Evolutionary conservation across 805 yeast genomes (phyloP).

Genomic region (Starmerella floris): DNA sequence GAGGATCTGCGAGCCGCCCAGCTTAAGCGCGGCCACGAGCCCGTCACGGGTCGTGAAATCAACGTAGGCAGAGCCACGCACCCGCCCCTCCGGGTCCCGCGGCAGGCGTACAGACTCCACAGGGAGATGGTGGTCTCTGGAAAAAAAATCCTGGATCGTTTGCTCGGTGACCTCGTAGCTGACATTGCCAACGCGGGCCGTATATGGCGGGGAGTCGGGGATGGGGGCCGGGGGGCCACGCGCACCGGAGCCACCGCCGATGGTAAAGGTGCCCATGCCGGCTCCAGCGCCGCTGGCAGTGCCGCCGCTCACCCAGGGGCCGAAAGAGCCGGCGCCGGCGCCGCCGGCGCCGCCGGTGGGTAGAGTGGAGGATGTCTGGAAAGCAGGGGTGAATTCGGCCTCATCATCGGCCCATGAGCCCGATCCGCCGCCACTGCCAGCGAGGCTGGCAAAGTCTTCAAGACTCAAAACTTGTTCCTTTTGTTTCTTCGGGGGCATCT

Average conservation of each 20-base stretch:
- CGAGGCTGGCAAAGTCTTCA: constrained; percentile 2
- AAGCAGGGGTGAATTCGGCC: constrained; percentile 8
- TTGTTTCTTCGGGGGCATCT: constrained; percentile 10
- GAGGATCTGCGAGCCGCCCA: constrained; percentile 57
- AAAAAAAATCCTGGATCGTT: constrained; percentile 29
- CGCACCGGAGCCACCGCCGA: constrained; percentile 6
- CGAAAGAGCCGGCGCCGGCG: background rate
- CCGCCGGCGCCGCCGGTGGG: background rate
- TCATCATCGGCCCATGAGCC: constrained; percentile 13
- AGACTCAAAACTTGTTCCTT: constrained; percentile 5
- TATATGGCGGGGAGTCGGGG: constrained; percentile 84
- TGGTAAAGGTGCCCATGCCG: constrained; percentile 3
- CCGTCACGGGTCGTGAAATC: constrained; percentile 75
- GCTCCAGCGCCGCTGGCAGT: constrained; percentile 4
- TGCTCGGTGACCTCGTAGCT: constrained; percentile 70
- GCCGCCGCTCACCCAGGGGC: constrained; percentile 3
- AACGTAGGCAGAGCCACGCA: constrained; percentile 81
- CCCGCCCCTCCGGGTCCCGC: constrained; percentile 50
- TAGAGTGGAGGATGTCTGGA: constrained; percentile 1
- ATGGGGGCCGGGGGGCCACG: constrained; percentile 40
- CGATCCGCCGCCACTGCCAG: constrained; percentile 1
- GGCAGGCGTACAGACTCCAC: constrained; percentile 58
- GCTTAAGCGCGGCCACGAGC: constrained; percentile 57
- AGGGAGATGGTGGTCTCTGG: constrained; percentile 31
- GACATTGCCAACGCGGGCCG: constrained; percentile 77